A percentile compares a stretch with the other conserved stretches of the same genome.
Evolutionary conservation across 352 stramenopile species (phyloP).

Genomic region (Aphanomyces invadans): DNA sequence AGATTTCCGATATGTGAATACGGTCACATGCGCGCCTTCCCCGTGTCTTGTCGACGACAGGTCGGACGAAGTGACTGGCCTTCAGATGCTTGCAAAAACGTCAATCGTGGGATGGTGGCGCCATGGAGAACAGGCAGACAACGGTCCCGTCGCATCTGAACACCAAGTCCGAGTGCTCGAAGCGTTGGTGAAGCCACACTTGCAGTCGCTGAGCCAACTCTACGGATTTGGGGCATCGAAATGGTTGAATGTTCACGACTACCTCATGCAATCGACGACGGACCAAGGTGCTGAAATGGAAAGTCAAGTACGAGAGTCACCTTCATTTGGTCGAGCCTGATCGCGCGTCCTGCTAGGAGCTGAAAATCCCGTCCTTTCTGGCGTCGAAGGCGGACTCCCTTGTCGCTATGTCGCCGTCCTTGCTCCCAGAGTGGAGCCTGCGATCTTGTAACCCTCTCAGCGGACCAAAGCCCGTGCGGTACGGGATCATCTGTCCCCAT

Average conservation of each 20-base stretch:
- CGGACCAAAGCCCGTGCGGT: background rate
- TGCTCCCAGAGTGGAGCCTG: slow-evolving; percentile 11
- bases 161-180: background rate
- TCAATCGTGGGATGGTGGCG: background rate
- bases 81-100: background rate
- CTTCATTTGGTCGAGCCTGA: no score
- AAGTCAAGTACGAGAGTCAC: no score
- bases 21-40: background rate
- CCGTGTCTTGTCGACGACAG: background rate
- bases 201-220: background rate
- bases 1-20: background rate
- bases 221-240: background rate
- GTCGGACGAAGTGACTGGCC: background rate
- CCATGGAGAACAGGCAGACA: background rate
- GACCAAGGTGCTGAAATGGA: no score
- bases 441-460: background rate
- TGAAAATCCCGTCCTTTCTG: background rate
- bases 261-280: background rate
- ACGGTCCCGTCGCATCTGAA: background rate
- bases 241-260: background rate
- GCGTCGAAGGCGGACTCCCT: slow-evolving; percentile 3
- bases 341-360: no score
- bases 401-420: background rate
- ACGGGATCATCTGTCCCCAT: slow-evolving; percentile 10
- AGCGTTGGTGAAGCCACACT: background rate